Conservation (phyloP, 176 grass and related monocot species). For the Triticum monococcum region DNA sequence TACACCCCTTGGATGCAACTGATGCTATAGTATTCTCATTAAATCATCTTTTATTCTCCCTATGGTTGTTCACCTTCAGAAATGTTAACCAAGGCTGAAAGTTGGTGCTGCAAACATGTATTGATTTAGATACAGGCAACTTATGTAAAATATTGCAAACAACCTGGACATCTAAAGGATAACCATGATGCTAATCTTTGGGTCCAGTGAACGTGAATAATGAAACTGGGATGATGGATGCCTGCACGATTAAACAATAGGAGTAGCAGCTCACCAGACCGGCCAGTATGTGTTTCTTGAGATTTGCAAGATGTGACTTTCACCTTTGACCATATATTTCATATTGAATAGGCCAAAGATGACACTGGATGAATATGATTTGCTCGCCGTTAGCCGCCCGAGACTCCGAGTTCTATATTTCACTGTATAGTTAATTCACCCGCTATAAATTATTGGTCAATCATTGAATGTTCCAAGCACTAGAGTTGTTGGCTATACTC, state of each 20-base stretch:
- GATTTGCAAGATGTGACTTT: neutral
- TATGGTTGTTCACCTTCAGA: neutral
- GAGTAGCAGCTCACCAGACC: neutral
- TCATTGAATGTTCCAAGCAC: neutral
- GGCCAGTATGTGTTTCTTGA: neutral
- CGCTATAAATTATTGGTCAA: neutral
- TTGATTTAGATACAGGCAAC: neutral
- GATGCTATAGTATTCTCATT: neutral
- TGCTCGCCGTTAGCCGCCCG: neutral
- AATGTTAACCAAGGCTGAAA: neutral
- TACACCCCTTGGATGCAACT: neutral
- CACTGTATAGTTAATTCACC: neutral
- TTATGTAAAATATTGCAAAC: neutral
- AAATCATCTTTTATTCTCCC: neutral
- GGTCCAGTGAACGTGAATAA: neutral
- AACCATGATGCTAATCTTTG: neutral
- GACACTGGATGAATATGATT: neutral
- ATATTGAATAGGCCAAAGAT: neutral
- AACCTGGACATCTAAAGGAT: neutral
- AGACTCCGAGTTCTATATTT: neutral
- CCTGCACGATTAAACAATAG: neutral
- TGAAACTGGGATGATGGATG: neutral
- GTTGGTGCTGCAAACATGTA: neutral
- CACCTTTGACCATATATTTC: neutral
- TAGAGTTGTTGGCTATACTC: neutral